These are phyloP conservation scores for Yamadazyma atmosphaerica DNA, from an alignment of 1,139 yeast genomes.

Conservation along the genomic window DNA sequence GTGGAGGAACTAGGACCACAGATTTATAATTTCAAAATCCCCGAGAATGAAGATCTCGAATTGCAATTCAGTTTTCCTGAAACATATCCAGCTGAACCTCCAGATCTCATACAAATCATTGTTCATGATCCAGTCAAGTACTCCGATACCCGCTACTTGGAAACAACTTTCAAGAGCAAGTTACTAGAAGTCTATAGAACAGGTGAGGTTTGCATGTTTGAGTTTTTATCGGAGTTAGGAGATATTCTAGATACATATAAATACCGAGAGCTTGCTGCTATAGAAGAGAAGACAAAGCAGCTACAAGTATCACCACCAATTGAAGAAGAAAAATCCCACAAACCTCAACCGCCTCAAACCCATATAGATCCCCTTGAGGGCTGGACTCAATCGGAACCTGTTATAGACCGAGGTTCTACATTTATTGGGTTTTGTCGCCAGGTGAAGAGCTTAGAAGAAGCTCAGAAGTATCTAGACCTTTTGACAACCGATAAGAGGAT, in stretches of 20 bases:
- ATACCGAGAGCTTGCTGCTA: conserved; percentile 12
- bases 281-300: conserved; percentile 11
- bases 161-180: conserved; percentile 45
- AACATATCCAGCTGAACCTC: conserved; percentile 65
- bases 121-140: conserved; percentile 31
- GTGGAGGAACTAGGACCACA: conserved; percentile 31
- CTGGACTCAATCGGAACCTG: conserved; percentile 78
- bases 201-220: conserved; percentile 80
- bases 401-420: conserved; percentile 80
- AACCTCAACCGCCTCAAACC: too few species aligned
- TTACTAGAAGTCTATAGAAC: conserved; percentile 48
- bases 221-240: conserved; percentile 67
- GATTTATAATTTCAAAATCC: conserved; percentile 56
- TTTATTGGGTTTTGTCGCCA: conserved; percentile 74
- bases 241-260: conserved; percentile 43
- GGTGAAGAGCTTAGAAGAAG: conserved; percentile 67
- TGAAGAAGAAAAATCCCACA: too few species aligned
- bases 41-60: conserved; percentile 58
- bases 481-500: conserved; percentile 68
- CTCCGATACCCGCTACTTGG: conserved; percentile 46
- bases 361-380: conserved; percentile 51
- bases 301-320: conserved; percentile 5
- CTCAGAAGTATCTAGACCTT: conserved; percentile 48
- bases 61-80: conserved; percentile 70
- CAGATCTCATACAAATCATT: conserved; percentile 54